phyloP scores from a whole-genome alignment of 164 flowering plant species.

The Warburgia ugandensis region DNA sequence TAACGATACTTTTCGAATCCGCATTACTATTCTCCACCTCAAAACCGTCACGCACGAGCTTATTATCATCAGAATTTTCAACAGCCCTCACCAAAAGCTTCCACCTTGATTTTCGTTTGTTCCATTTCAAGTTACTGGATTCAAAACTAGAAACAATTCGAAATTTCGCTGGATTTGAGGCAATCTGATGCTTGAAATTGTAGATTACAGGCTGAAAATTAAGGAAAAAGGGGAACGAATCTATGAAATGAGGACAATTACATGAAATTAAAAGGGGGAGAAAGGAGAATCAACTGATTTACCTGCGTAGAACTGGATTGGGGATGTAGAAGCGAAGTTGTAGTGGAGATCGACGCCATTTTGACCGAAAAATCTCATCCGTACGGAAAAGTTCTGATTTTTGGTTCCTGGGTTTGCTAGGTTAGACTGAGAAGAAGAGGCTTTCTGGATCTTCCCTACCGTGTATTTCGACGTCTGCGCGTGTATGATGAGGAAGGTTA shows the following conservation, averaged over 20 bases:
- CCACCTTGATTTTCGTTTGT: constrained; percentile 6
- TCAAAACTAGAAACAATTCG: constrained; percentile 11
- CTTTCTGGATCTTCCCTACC: background rate
- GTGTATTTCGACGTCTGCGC: background rate
- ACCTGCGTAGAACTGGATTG: constrained; percentile 23
- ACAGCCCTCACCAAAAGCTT: constrained; percentile 13
- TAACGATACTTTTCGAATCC: constrained; percentile 13
- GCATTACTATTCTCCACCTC: constrained; percentile 6
- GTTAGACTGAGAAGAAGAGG: background rate
- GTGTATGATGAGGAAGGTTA: background rate
- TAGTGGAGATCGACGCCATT: constrained; percentile 36
- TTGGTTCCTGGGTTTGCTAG: background rate
- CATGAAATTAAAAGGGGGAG: no score
- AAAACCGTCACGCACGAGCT: constrained; percentile 7
- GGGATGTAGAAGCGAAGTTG: constrained; percentile 16
- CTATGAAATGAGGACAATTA: no score
- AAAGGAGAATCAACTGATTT: no score
- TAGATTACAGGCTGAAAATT: no score
- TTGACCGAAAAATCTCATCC: constrained; percentile 6
- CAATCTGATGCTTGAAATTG: background rate
- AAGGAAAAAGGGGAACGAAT: no score
- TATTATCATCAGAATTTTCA: constrained; percentile 14
- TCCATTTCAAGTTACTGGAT: constrained; percentile 9
- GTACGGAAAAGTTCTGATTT: constrained; percentile 1
- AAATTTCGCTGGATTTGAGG: constrained; percentile 12